Evolutionary conservation across 2,329 filamentous ascomycete species (phyloP).

Genomic region (Colletotrichum theobromicola): DNA sequence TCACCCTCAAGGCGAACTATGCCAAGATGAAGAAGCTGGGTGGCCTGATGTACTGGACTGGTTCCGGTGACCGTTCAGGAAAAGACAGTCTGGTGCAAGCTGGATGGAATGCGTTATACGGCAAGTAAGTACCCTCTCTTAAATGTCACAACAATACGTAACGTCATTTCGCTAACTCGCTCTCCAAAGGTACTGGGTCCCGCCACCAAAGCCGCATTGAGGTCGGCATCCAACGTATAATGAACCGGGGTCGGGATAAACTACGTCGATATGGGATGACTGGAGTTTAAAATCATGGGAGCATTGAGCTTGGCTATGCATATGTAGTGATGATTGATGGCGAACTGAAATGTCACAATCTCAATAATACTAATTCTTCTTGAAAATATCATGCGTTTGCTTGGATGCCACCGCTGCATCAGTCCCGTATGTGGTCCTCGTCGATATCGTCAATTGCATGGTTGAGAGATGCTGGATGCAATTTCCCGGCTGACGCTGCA

Average conservation of each 20-base stretch:
- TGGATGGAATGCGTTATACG: conserved; percentile 57
- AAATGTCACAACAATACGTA: neutral
- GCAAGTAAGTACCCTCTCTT: neutral
- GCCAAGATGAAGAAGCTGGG: conserved; percentile 59
- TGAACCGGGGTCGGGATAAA: neutral
- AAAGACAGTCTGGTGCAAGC: conserved; percentile 63
- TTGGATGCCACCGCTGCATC: neutral
- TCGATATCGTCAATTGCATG: neutral
- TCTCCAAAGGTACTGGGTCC: neutral
- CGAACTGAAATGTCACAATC: neutral
- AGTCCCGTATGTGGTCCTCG: neutral
- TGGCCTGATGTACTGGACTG: conserved; percentile 74
- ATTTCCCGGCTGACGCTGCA: neutral
- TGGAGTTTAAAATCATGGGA: neutral
- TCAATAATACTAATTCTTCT: neutral
- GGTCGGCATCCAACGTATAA: neutral
- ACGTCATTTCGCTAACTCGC: neutral
- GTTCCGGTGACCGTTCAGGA: conserved; percentile 61
- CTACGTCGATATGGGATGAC: neutral
- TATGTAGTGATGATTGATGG: neutral
- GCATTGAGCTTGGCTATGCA: neutral
- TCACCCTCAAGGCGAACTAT: conserved; percentile 65
- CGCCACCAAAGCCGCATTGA: neutral
- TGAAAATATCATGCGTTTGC: accelerated
- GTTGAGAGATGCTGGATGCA: neutral